These are phyloP conservation scores for Prosopis cineraria DNA, from an alignment of 306 rosid genomes.

Conservation along the genomic window DNA sequence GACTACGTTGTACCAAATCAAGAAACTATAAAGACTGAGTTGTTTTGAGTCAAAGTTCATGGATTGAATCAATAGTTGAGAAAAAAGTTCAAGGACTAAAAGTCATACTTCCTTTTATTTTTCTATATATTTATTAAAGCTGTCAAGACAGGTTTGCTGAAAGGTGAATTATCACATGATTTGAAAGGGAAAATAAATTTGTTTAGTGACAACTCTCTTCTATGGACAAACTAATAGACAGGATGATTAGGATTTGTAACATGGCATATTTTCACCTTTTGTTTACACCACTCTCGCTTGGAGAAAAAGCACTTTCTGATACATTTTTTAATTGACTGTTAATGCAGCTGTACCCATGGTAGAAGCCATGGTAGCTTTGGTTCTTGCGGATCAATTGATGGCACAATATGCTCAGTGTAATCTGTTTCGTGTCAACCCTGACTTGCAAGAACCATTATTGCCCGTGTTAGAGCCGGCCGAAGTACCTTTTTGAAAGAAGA, in stretches of 20 bases:
- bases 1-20: too few species aligned
- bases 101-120: too few species aligned
- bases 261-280: slow-evolving; percentile 9
- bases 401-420: slow-evolving; percentile 87
- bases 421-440: slow-evolving; percentile 70
- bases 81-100: too few species aligned
- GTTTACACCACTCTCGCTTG: slow-evolving; percentile 16
- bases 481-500: slow-evolving; percentile 40
- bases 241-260: slow-evolving; percentile 2
- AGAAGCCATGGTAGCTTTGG: slow-evolving; percentile 93
- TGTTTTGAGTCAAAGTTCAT: too few species aligned
- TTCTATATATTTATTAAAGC: slow-evolving; percentile 17
- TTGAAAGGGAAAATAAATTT: slow-evolving; percentile 20
- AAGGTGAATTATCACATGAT: slow-evolving; percentile 16
- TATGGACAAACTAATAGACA: slow-evolving; percentile 1
- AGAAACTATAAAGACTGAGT: too few species aligned
- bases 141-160: not conserved
- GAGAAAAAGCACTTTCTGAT: slow-evolving; percentile 33
- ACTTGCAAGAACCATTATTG: slow-evolving; percentile 63
- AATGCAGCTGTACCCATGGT: slow-evolving; percentile 98
- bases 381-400: slow-evolving; percentile 87
- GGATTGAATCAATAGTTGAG: too few species aligned
- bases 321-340: slow-evolving; percentile 34
- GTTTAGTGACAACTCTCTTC: slow-evolving; percentile 15
- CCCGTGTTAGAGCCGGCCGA: slow-evolving; percentile 37